Percentiles rank a stretch among this genome's conserved stretches.
These are phyloP conservation scores for Bathelium albidoporum DNA, from an alignment of 495 filamentous ascomycete species.

Conservation along the genomic window DNA sequence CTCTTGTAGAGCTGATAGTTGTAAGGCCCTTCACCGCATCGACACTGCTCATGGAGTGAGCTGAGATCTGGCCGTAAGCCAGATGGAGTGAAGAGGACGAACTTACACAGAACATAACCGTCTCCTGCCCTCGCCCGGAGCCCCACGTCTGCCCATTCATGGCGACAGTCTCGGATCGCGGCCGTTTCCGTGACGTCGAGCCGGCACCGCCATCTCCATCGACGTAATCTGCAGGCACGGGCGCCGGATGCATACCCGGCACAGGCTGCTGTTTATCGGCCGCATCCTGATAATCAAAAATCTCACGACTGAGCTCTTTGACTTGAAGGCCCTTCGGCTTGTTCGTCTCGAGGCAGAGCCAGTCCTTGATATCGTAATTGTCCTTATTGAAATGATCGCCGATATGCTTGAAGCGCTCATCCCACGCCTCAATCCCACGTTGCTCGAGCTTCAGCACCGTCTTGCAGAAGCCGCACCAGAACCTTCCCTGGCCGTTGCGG, in stretches of 20 bases:
- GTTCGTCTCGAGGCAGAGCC: slow-evolving; percentile 31
- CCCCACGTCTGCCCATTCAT: not conserved
- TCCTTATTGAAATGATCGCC: slow-evolving; percentile 61
- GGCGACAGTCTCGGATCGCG: not conserved
- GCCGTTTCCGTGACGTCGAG: not conserved
- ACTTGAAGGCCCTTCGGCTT: slow-evolving; percentile 20
- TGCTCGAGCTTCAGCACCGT: slow-evolving; percentile 46
- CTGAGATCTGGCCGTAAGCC: too few species aligned
- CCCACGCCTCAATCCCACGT: slow-evolving; percentile 49
- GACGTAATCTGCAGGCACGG: not conserved
- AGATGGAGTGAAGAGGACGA: too few species aligned
- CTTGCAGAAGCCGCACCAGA: slow-evolving; percentile 88
- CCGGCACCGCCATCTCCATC: not conserved
- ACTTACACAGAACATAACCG: not conserved
- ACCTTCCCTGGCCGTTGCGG: slow-evolving; percentile 54
- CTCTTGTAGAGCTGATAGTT: not conserved
- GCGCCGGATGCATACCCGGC: not conserved
- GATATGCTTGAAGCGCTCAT: slow-evolving; percentile 80
- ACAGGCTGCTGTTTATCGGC: not conserved
- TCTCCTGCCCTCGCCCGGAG: not conserved
- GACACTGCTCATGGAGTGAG: not conserved
- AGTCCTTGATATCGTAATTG: slow-evolving; percentile 39
- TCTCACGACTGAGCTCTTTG: not conserved
- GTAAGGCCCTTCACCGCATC: not conserved
- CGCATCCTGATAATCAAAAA: not conserved